Conservation (phyloP, 2,329 filamentous ascomycete genomes). For the Fusarium oligoseptatum region DNA sequence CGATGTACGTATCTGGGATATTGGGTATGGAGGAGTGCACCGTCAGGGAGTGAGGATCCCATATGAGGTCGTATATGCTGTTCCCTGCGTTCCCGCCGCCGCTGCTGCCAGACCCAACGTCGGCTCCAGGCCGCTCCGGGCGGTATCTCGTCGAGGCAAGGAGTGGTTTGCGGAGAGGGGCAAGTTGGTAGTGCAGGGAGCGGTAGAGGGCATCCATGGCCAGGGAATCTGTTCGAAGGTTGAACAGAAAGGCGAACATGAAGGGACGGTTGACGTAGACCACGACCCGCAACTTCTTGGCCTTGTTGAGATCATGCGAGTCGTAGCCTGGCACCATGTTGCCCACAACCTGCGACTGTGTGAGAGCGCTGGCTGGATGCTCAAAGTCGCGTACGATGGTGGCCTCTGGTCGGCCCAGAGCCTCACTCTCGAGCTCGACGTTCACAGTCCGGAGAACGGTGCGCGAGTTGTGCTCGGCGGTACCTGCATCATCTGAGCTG, state of each 20-base stretch:
- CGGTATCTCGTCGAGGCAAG: slow-evolving; percentile 69
- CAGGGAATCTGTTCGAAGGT: slow-evolving; percentile 67
- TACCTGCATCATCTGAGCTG: slow-evolving; percentile 49
- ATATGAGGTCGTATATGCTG: slow-evolving; percentile 73
- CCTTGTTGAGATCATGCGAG: slow-evolving; percentile 66
- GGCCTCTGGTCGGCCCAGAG: slow-evolving; percentile 56
- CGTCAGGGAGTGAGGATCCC: slow-evolving; percentile 68
- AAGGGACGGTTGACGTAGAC: slow-evolving; percentile 82
- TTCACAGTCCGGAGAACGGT: slow-evolving; percentile 75
- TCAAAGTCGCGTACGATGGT: slow-evolving; percentile 61
- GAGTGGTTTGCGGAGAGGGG: slow-evolving; percentile 69
- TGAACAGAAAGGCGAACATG: slow-evolving; percentile 82
- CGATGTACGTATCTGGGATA: slow-evolving; percentile 65
- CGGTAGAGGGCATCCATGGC: slow-evolving; percentile 69
- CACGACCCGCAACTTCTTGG: slow-evolving; percentile 73
- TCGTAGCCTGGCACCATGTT: slow-evolving; percentile 50
- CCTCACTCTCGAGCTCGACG: slow-evolving; percentile 69
- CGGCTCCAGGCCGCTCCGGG: slow-evolving; percentile 58
- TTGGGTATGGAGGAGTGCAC: slow-evolving; percentile 76
- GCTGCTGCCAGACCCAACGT: slow-evolving; percentile 42
- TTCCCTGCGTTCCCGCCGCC: slow-evolving; percentile 21
- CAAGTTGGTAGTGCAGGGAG: slow-evolving; percentile 71
- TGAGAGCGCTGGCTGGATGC: slow-evolving; percentile 51
- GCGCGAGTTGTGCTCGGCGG: slow-evolving; percentile 62
- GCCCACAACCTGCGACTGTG: slow-evolving; percentile 52